Evolutionary conservation across 106 monocot species (phyloP).

Genomic region (Ottelia alismoides): DNA sequence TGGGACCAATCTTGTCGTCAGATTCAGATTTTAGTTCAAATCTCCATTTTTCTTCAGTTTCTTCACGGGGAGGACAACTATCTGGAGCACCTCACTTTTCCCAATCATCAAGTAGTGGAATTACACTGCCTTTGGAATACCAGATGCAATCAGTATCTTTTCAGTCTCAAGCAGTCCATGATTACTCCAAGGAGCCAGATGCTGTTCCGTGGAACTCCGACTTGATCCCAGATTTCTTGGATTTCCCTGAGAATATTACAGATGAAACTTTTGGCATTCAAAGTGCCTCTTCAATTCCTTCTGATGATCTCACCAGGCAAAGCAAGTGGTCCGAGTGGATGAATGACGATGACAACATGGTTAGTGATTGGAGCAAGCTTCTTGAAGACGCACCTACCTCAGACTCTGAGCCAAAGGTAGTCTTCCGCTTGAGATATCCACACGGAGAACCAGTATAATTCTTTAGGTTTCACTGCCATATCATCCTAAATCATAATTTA

Average conservation of each 20-base stretch:
- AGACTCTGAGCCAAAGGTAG: slow-evolving; percentile 5
- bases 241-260: slow-evolving; percentile 10
- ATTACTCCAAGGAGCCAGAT: slow-evolving; percentile 2
- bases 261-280: slow-evolving; percentile 3
- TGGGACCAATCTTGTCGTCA: slow-evolving; percentile 36
- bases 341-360: slow-evolving; percentile 4
- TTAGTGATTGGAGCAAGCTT: slow-evolving; percentile 12
- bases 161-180: slow-evolving; percentile 3
- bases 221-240: slow-evolving; percentile 12
- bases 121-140: slow-evolving; percentile 5
- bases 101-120: slow-evolving; percentile 6
- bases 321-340: slow-evolving; percentile 21
- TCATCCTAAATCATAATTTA: too few species aligned
- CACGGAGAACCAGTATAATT: too few species aligned
- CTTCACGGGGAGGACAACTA: slow-evolving; percentile 8
- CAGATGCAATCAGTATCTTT: slow-evolving; percentile 10
- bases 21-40: slow-evolving; percentile 34
- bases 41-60: slow-evolving; percentile 31
- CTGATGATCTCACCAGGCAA: slow-evolving; percentile 13
- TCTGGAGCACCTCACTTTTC: not conserved
- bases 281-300: not conserved
- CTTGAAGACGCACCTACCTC: slow-evolving; percentile 2
- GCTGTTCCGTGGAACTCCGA: slow-evolving; percentile 9
- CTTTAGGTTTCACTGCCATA: too few species aligned
- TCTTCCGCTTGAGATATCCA: not conserved